These are phyloP conservation scores for Candida buenavistaensis DNA, from an alignment of 1,139 yeast species.

Conservation along the genomic window DNA sequence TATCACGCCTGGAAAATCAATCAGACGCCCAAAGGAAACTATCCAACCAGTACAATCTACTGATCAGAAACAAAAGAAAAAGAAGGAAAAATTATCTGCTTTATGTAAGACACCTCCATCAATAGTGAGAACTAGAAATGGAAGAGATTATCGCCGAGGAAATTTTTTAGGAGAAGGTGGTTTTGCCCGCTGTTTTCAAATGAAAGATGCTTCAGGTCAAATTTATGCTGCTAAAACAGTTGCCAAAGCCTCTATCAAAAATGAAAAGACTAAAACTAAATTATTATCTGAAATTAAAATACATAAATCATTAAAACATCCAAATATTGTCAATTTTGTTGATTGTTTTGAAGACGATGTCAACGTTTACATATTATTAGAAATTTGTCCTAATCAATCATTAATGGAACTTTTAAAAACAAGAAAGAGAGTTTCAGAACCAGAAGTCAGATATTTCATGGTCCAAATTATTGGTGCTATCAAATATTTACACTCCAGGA, in stretches of 20 bases:
- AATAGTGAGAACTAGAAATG: slow-evolving; percentile 80
- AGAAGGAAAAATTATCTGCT: slow-evolving; percentile 83
- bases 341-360: slow-evolving; percentile 96
- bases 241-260: slow-evolving; percentile 90
- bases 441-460: slow-evolving; percentile 88
- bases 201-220: slow-evolving; percentile 84
- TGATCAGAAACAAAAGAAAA: slow-evolving; percentile 46
- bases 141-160: slow-evolving; percentile 90
- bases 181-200: slow-evolving; percentile 97
- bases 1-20: slow-evolving; percentile 43
- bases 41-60: slow-evolving; percentile 15
- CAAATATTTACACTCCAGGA: slow-evolving; percentile 84
- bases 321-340: slow-evolving; percentile 85
- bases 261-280: slow-evolving; percentile 89
- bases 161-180: slow-evolving; percentile 96
- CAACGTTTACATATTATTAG: slow-evolving; percentile 88
- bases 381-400: slow-evolving; percentile 91
- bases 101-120: slow-evolving; percentile 95
- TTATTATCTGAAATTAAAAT: slow-evolving; percentile 90
- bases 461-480: slow-evolving; percentile 94
- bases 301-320: slow-evolving; percentile 86
- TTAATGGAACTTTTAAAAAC: slow-evolving; percentile 88
- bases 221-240: slow-evolving; percentile 96
- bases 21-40: slow-evolving; percentile 32
- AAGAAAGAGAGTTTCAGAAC: slow-evolving; percentile 80